These are phyloP conservation scores for Tardiomyces depauwii DNA, from an alignment of 1,139 yeast genomes.

Conservation along the genomic window DNA sequence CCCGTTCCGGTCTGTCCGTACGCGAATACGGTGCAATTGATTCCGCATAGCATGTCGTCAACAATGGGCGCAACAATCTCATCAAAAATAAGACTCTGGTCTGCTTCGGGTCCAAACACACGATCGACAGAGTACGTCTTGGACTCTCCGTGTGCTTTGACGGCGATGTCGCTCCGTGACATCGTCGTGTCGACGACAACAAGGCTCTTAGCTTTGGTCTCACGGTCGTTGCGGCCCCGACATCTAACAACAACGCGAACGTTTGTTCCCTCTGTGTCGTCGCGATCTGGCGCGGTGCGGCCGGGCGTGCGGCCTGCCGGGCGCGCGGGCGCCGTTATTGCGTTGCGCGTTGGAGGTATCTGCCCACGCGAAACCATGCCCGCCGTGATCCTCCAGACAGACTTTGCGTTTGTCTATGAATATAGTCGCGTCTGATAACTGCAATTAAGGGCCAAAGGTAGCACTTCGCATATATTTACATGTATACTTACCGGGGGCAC, in stretches of 20 bases:
- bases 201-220: constrained; percentile 58
- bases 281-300: not conserved
- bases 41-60: constrained; percentile 46
- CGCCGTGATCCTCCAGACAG: not conserved
- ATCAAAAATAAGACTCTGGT: constrained; percentile 48
- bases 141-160: constrained; percentile 1
- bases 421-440: not conserved
- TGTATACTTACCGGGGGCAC: too few species aligned
- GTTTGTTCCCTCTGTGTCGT: constrained; percentile 25
- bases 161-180: constrained; percentile 1
- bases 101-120: constrained; percentile 65
- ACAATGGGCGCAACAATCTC: constrained; percentile 51
- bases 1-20: constrained; percentile 91
- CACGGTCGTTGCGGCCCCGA: constrained; percentile 68
- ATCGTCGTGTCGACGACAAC: constrained; percentile 40
- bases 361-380: not conserved
- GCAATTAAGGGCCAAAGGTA: not conserved
- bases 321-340: not conserved
- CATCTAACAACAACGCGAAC: constrained; percentile 85
- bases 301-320: not conserved
- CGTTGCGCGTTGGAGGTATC: not conserved
- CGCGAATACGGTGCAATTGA: constrained; percentile 68
- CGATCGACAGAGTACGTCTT: constrained; percentile 57
- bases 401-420: not conserved
- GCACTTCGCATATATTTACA: too few species aligned